phyloP scores from a whole-genome alignment of 371 early-diverging fungal species.

The Mucor plumbeus region DNA sequence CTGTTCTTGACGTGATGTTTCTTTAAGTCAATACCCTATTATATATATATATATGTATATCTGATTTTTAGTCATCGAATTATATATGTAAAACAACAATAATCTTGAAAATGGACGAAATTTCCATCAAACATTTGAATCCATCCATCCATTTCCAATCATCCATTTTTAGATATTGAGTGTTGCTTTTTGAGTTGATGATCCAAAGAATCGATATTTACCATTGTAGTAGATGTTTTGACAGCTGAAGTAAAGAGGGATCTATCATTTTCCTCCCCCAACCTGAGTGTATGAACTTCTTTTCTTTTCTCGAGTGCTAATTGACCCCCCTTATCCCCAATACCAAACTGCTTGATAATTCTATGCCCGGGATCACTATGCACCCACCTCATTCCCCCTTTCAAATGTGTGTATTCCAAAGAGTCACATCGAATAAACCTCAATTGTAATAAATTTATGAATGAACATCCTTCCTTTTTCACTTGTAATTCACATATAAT shows the following conservation, averaged over 20 bases:
- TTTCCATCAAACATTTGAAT: slow-evolving; percentile 12
- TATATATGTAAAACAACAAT: slow-evolving; percentile 2
- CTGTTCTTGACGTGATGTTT: slow-evolving; percentile 95
- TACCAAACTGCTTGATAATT: not conserved
- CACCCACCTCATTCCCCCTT: too few relatives aligned
- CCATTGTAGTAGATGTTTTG: slow-evolving; percentile 37
- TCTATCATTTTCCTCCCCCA: slow-evolving; percentile 17
- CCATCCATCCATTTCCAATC: slow-evolving; percentile 29
- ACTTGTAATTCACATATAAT: too few relatives aligned
- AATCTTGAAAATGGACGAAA: not conserved
- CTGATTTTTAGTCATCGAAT: not conserved
- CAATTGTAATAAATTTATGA: too few relatives aligned
- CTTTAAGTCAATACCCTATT: slow-evolving; percentile 94
- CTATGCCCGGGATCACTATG: not conserved
- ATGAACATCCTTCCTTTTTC: too few relatives aligned
- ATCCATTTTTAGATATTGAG: not conserved
- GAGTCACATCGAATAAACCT: too few relatives aligned
- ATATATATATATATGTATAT: not conserved
- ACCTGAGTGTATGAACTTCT: slow-evolving; percentile 16
- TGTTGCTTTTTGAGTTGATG: slow-evolving; percentile 8
- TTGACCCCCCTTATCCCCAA: too few relatives aligned
- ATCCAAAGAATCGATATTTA: slow-evolving; percentile 14
- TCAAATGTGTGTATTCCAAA: too few relatives aligned
- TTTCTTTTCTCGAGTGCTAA: not conserved
- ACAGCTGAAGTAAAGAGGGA: slow-evolving; percentile 40